Conservation (phyloP, 345 rosid genomes). For the Geranium brycei region DNA sequence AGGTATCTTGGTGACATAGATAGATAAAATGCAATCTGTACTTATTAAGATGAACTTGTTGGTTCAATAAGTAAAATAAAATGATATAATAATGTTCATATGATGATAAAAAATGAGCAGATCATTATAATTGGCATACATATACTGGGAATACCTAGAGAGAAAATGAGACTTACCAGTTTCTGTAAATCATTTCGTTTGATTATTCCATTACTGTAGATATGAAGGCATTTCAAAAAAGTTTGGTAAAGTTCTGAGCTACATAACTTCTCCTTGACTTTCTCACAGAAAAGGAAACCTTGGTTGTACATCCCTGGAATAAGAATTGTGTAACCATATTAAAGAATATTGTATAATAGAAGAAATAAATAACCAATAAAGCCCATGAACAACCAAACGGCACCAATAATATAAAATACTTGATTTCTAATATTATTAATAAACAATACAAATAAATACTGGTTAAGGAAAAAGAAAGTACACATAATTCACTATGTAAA, state of each 20-base stretch:
- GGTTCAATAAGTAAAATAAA: neutral
- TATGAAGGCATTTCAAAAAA: conserved; percentile 81
- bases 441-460: no score
- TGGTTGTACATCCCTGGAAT: conserved; percentile 67
- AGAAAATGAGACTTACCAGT: conserved; percentile 39
- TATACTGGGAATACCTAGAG: conserved; percentile 7
- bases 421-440: no score
- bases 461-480: no score
- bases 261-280: conserved; percentile 85
- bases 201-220: conserved; percentile 76
- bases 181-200: conserved; percentile 60
- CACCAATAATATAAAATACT: no score
- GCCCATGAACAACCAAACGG: no score
- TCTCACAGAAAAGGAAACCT: conserved; percentile 79
- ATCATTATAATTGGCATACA: conserved; percentile 1
- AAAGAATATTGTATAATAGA: neutral
- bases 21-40: neutral
- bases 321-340: conserved; percentile 9
- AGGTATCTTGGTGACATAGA: neutral
- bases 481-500: no score
- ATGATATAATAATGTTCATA: conserved; percentile 5
- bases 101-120: conserved; percentile 2
- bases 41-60: conserved; percentile 3
- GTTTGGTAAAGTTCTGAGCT: conserved; percentile 83
- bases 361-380: neutral